These are phyloP conservation scores for Quercus parvula DNA, from an alignment of 306 rosid species.

Conservation along the genomic window DNA sequence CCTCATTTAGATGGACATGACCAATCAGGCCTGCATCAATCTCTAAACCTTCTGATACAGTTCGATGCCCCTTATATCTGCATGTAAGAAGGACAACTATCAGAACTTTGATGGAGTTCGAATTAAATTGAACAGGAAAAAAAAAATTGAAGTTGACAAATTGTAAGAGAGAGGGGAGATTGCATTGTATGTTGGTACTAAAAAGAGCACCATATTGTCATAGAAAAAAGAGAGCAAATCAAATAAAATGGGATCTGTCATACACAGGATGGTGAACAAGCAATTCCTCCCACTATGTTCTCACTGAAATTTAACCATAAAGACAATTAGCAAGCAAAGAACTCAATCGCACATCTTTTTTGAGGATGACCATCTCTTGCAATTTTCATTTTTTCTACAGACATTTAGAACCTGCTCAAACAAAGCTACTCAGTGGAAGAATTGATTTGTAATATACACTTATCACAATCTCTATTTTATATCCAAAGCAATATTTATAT, in stretches of 20 bases:
- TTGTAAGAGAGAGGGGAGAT: background rate
- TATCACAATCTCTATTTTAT: background rate
- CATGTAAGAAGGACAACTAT: conserved; percentile 15
- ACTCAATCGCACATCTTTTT: background rate
- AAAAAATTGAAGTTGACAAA: background rate
- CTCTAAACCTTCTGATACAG: conserved; percentile 26
- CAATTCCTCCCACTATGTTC: background rate
- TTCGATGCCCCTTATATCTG: conserved; percentile 57
- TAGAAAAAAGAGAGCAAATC: background rate
- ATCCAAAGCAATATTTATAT: background rate
- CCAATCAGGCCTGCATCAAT: conserved; percentile 82
- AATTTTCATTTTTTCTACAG: background rate
- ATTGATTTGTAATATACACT: background rate
- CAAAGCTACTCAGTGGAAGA: background rate
- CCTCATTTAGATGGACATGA: conserved; percentile 81
- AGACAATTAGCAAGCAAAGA: background rate
- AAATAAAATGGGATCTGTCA: background rate
- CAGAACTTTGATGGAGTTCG: background rate
- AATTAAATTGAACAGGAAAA: background rate
- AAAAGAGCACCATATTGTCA: background rate
- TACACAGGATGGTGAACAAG: background rate
- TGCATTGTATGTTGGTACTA: background rate
- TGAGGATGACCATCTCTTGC: background rate
- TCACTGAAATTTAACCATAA: background rate
- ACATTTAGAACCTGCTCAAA: background rate